Conservation (phyloP, 352 stramenopile genomes). For the Globisporangium orthogonon region DNA sequence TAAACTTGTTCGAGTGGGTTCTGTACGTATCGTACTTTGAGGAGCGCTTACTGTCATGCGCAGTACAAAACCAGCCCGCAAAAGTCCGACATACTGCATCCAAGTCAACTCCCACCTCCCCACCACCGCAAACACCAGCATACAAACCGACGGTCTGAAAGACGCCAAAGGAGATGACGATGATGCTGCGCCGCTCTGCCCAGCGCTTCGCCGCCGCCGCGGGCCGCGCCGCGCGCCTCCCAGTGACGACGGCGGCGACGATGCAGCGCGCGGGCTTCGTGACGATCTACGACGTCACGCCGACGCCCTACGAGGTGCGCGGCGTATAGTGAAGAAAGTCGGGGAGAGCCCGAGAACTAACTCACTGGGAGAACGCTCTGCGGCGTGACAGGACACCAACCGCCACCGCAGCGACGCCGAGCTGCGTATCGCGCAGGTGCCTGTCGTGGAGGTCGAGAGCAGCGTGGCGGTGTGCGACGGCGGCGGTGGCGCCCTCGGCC, state of each 20-base stretch:
- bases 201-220: constrained; percentile 19
- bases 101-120: constrained; percentile 2
- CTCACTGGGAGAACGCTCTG: neutral
- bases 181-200: constrained; percentile 17
- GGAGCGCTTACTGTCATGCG: neutral
- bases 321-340: too few species aligned
- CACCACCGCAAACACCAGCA: constrained; percentile 12
- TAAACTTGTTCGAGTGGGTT: neutral
- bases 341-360: neutral
- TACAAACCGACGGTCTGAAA: constrained; percentile 8
- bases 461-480: constrained; percentile 93
- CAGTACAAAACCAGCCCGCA: neutral
- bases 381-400: constrained; percentile 52
- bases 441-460: constrained; percentile 89
- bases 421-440: constrained; percentile 79
- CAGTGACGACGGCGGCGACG: neutral
- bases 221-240: constrained; percentile 8
- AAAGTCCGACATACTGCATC: neutral
- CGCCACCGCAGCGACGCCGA: constrained; percentile 88
- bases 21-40: neutral
- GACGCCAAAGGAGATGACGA: neutral
- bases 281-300: constrained; percentile 60
- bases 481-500: constrained; percentile 92
- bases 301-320: constrained; percentile 55
- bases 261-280: constrained; percentile 36